phyloP scores from a whole-genome alignment of 306 rosid species.

The Canavalia gladiata region DNA sequence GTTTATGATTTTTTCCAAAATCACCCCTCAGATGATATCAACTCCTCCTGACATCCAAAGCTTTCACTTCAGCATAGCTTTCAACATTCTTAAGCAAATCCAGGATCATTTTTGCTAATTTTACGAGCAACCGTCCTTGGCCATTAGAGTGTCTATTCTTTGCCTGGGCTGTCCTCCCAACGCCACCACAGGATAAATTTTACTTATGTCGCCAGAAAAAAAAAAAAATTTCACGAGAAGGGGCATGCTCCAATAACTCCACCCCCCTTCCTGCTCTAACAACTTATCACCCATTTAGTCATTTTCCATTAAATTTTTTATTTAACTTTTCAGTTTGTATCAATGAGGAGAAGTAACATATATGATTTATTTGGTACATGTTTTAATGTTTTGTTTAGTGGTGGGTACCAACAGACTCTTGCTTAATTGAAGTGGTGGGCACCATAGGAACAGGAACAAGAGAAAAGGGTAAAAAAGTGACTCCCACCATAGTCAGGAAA shows the following conservation, averaged over 20 bases:
- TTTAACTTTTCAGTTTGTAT: not conserved
- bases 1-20: too few relatives aligned
- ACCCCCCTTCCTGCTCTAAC: not conserved
- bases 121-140: slow-evolving; percentile 96
- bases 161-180: slow-evolving; percentile 96
- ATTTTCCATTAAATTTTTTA: slow-evolving; percentile 29
- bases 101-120: slow-evolving; percentile 82
- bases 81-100: slow-evolving; percentile 95
- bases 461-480: not conserved
- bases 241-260: slow-evolving; percentile 43
- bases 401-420: slow-evolving; percentile 49
- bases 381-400: slow-evolving; percentile 45
- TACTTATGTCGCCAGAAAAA: not conserved
- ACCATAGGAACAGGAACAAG: not conserved
- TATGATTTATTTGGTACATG: slow-evolving; percentile 27
- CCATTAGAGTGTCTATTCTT: slow-evolving; percentile 95
- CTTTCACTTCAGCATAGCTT: slow-evolving; percentile 86
- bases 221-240: slow-evolving; percentile 39
- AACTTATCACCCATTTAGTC: slow-evolving; percentile 8
- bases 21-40: too few relatives aligned
- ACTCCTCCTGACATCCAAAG: too few relatives aligned
- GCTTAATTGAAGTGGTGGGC: slow-evolving; percentile 21
- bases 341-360: slow-evolving; percentile 20
- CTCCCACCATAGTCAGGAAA: slow-evolving; percentile 50
- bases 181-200: slow-evolving; percentile 73